A percentile compares a stretch with the other conserved stretches of the same genome.
phyloP scores from a whole-genome alignment of 2,329 filamentous ascomycete species.

The Knoxdaviesia capensis region DNA sequence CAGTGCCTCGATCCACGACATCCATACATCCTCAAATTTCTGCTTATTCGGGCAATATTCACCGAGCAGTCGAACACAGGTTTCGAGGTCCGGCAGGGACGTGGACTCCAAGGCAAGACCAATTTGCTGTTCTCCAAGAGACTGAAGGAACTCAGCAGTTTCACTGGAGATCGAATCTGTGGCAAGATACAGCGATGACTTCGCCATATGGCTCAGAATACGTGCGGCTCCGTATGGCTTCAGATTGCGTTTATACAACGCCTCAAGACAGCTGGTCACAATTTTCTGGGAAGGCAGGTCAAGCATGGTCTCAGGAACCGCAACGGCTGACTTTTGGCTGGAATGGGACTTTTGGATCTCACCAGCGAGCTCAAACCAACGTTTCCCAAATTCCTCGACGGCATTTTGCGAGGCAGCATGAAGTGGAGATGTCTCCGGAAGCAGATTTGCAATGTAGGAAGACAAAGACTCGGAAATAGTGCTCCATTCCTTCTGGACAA shows the following conservation, averaged over 20 bases:
- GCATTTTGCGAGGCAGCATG: slow-evolving; percentile 39
- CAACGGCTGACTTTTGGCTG: slow-evolving; percentile 6
- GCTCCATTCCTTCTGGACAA: too few relatives aligned
- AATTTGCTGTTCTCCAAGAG: slow-evolving; percentile 6
- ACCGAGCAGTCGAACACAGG: slow-evolving; percentile 38
- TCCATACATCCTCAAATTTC: slow-evolving; percentile 23
- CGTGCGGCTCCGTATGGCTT: slow-evolving; percentile 35
- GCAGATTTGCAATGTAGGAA: too few relatives aligned
- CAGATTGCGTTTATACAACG: slow-evolving; percentile 29
- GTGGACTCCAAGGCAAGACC: slow-evolving; percentile 36
- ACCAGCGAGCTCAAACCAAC: slow-evolving; percentile 43
- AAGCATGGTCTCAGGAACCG: slow-evolving; percentile 13
- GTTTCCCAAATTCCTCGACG: slow-evolving; percentile 43
- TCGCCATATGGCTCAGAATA: slow-evolving; percentile 12
- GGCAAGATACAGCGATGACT: slow-evolving; percentile 1
- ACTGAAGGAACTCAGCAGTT: slow-evolving; percentile 2
- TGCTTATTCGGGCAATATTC: slow-evolving; percentile 16
- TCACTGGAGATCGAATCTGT: background rate
- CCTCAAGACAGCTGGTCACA: slow-evolving; percentile 12
- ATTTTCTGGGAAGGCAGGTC: slow-evolving; percentile 9
- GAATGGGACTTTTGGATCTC: slow-evolving; percentile 17
- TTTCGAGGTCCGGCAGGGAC: slow-evolving; percentile 45
- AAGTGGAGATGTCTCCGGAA: too few relatives aligned
- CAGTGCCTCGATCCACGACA: slow-evolving; percentile 19
- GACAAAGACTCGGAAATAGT: too few relatives aligned